Percentiles rank a stretch among this genome's conserved stretches.
phyloP scores from a whole-genome alignment of 805 yeast species.

The Candida qinlingensis region DNA sequence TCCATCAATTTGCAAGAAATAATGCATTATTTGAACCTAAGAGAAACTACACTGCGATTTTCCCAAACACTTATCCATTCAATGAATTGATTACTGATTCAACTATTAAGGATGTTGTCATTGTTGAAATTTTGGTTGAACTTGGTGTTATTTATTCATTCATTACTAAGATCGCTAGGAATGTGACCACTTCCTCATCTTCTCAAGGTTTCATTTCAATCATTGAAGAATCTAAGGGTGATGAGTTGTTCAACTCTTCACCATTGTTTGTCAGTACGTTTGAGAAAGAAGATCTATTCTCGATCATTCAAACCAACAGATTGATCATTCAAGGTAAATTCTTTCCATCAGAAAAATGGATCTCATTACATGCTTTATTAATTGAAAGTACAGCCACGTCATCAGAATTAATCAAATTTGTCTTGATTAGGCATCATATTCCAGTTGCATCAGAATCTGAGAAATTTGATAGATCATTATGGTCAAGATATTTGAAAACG shows the following conservation, averaged over 20 bases:
- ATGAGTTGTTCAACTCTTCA: slow-evolving; percentile 36
- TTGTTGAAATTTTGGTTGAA: slow-evolving; percentile 72
- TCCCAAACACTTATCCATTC: slow-evolving; percentile 67
- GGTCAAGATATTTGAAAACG: slow-evolving; percentile 63
- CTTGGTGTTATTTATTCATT: slow-evolving; percentile 55
- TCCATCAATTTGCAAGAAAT: slow-evolving; percentile 42
- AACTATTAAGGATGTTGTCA: slow-evolving; percentile 57
- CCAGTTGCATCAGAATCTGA: slow-evolving; percentile 47
- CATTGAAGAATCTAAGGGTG: slow-evolving; percentile 29
- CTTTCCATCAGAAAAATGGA: slow-evolving; percentile 70
- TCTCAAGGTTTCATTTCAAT: slow-evolving; percentile 40
- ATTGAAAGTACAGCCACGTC: slow-evolving; percentile 51
- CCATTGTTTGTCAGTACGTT: slow-evolving; percentile 37
- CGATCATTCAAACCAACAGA: slow-evolving; percentile 44
- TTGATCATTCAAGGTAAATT: slow-evolving; percentile 47
- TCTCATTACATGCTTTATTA: slow-evolving; percentile 56
- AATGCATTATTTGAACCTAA: slow-evolving; percentile 43
- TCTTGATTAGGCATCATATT: slow-evolving; percentile 42
- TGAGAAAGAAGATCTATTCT: slow-evolving; percentile 34
- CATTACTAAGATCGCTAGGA: slow-evolving; percentile 45
- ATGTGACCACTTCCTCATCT: slow-evolving; percentile 29
- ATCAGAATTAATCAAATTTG: slow-evolving; percentile 47
- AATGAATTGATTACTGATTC: slow-evolving; percentile 65
- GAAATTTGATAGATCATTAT: slow-evolving; percentile 50
- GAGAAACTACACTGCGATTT: slow-evolving; percentile 61